These are phyloP conservation scores for Cryptosporidium xiaoi DNA, from an alignment of 169 alveolate genomes.

Conservation along the genomic window DNA sequence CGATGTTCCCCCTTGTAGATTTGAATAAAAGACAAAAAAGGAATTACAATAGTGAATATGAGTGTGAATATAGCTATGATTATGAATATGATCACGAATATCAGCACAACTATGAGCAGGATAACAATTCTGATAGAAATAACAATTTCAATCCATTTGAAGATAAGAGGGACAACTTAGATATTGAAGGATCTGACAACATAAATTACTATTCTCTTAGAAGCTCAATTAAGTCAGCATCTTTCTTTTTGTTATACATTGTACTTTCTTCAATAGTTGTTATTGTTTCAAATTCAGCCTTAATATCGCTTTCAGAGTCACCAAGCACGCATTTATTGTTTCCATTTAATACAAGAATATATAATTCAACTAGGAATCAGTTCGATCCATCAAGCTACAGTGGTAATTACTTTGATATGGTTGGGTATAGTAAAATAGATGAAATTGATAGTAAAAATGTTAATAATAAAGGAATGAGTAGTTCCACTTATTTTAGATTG, in stretches of 20 bases:
- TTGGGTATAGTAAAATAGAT: not conserved
- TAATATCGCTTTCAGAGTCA: slow-evolving; percentile 41
- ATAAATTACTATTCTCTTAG: slow-evolving; percentile 22
- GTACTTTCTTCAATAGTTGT: slow-evolving; percentile 56
- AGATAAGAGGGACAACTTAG: too few relatives aligned
- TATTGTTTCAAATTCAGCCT: slow-evolving; percentile 50
- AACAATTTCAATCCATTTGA: too few relatives aligned
- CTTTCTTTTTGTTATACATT: slow-evolving; percentile 28
- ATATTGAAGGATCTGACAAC: not conserved
- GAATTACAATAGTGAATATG: not conserved
- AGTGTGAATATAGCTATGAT: not conserved
- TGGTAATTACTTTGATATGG: not conserved
- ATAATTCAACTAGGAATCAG: not conserved
- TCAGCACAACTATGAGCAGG: not conserved
- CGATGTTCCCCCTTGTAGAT: slow-evolving; percentile 50
- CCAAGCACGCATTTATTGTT: slow-evolving; percentile 34
- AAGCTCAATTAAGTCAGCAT: slow-evolving; percentile 46
- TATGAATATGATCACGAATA: not conserved
- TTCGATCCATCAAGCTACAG: not conserved
- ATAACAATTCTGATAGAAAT: too few relatives aligned
- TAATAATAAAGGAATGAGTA: not conserved
- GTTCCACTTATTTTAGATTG: not conserved
- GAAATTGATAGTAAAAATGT: not conserved
- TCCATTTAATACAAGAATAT: not conserved
- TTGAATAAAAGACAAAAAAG: not conserved